A percentile compares a stretch with the other conserved stretches of the same genome.
phyloP scores from a whole-genome alignment of 2,329 filamentous ascomycete species.

The Dactylellina cionopaga region DNA sequence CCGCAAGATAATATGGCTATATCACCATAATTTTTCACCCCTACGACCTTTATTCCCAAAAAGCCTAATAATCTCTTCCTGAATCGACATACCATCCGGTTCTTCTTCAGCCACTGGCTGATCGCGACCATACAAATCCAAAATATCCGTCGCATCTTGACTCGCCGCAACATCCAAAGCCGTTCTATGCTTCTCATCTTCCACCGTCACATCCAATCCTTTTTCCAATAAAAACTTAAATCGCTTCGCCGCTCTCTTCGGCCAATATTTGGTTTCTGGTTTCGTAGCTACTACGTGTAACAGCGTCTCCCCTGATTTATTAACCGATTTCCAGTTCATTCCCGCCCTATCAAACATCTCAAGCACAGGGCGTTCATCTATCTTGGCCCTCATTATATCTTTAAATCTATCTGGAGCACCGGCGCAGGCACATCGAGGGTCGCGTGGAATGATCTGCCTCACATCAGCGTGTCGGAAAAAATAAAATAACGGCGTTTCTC shows the following conservation, averaged over 20 bases:
- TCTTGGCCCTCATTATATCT: neutral
- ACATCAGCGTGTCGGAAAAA: constrained; percentile 2
- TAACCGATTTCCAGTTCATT: constrained; percentile 16
- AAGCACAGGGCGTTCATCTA: constrained; percentile 2
- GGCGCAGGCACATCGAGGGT: too few species aligned
- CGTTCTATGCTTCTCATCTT: constrained; percentile 16
- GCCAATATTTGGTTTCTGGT: neutral
- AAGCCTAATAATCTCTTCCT: too few species aligned
- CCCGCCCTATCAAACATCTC: constrained; percentile 14
- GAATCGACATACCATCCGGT: too few species aligned
- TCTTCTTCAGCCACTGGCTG: too few species aligned
- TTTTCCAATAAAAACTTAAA: constrained; percentile 17
- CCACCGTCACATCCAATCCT: constrained; percentile 10
- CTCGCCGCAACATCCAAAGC: constrained; percentile 11
- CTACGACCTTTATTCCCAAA: too few species aligned
- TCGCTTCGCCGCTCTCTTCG: constrained; percentile 2
- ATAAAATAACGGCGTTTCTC: constrained; percentile 14
- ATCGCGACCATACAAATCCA: constrained; percentile 7
- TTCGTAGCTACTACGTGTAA: constrained; percentile 1
- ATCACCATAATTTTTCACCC: too few species aligned
- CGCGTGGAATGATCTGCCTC: neutral
- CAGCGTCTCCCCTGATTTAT: constrained; percentile 6
- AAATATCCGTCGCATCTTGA: constrained; percentile 3
- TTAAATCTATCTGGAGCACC: neutral
- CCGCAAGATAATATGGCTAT: too few species aligned